These are phyloP conservation scores for Cercophora scortea DNA, from an alignment of 495 filamentous ascomycete species.

Conservation along the genomic window DNA sequence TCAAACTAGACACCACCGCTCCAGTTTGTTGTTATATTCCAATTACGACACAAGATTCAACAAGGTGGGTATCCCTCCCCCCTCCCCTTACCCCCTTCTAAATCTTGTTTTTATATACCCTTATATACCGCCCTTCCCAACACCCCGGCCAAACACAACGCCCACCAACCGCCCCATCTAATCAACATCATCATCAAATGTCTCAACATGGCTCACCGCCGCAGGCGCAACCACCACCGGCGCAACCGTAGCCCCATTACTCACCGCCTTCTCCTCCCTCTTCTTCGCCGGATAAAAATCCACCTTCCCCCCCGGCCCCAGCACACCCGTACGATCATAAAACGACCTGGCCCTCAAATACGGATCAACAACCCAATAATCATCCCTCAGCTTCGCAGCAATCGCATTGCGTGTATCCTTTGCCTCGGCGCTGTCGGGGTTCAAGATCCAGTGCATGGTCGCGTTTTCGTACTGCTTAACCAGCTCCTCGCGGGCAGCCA, in stretches of 20 bases:
- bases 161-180: neutral
- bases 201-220: neutral
- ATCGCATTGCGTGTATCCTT: conserved; percentile 43
- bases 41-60: too few relatives aligned
- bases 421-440: conserved; percentile 23
- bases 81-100: too few relatives aligned
- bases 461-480: conserved; percentile 62
- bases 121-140: neutral
- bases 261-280: neutral
- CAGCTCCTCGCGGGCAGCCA: conserved; percentile 49
- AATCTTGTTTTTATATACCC: too few relatives aligned
- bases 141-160: neutral
- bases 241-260: neutral
- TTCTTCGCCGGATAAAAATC: conserved; percentile 51
- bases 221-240: neutral
- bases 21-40: too few relatives aligned
- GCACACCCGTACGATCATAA: conserved; percentile 68
- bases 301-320: conserved; percentile 56
- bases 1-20: too few relatives aligned
- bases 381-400: conserved; percentile 53
- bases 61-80: too few relatives aligned
- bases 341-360: conserved; percentile 64
- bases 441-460: conserved; percentile 62
- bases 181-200: neutral
- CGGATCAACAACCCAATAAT: conserved; percentile 82